phyloP scores from a whole-genome alignment of 2,329 filamentous ascomycete species.

The Sporothrix mexicana region DNA sequence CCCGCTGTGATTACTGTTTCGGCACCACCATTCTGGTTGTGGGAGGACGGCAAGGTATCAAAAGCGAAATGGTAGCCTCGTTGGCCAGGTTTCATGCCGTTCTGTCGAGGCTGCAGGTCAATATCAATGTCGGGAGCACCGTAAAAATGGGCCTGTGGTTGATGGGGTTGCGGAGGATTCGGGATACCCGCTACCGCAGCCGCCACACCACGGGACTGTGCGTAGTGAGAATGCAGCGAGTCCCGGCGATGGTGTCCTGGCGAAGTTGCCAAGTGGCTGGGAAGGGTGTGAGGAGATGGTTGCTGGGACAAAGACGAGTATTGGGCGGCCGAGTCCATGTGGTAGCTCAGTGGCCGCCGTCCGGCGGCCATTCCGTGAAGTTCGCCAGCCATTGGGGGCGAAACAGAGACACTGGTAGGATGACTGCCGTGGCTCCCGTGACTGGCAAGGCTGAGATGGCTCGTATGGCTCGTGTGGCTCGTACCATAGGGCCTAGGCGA shows the following conservation, averaged over 20 bases:
- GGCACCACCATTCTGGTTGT: slow-evolving; percentile 44
- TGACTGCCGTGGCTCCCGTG: slow-evolving; percentile 35
- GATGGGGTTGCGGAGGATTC: slow-evolving; percentile 73
- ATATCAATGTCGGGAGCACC: slow-evolving; percentile 75
- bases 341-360: slow-evolving; percentile 60
- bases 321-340: slow-evolving; percentile 53
- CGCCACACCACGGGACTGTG: slow-evolving; percentile 50
- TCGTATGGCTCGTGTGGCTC: slow-evolving; percentile 36
- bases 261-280: slow-evolving; percentile 46
- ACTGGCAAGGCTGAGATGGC: slow-evolving; percentile 35
- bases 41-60: slow-evolving; percentile 67
- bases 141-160: slow-evolving; percentile 79
- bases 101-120: slow-evolving; percentile 53
- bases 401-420: slow-evolving; percentile 46
- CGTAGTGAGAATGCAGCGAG: slow-evolving; percentile 59
- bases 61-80: slow-evolving; percentile 82
- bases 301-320: slow-evolving; percentile 42
- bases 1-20: slow-evolving; percentile 77
- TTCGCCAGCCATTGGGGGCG: slow-evolving; percentile 44
- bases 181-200: slow-evolving; percentile 36
- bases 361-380: slow-evolving; percentile 37
- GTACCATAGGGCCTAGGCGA: slow-evolving; percentile 52
- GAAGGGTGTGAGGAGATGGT: slow-evolving; percentile 47
- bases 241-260: slow-evolving; percentile 50
- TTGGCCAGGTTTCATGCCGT: slow-evolving; percentile 66